Percentiles rank a stretch among this genome's conserved stretches.
phyloP scores from a whole-genome alignment of 2,329 filamentous ascomycete species.

The Amauroascus niger region DNA sequence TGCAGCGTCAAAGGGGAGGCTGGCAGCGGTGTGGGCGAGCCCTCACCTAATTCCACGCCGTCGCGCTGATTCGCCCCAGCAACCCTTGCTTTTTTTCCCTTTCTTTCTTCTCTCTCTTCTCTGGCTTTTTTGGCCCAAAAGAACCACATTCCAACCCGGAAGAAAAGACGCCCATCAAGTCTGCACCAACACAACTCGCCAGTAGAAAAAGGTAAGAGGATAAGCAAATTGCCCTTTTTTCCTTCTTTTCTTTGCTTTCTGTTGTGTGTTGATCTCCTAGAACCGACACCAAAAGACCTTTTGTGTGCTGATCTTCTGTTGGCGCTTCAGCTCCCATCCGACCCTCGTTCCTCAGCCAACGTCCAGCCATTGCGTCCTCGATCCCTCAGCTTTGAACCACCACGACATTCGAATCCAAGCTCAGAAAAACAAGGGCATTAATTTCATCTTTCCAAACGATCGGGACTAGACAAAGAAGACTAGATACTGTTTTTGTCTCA shows the following conservation, averaged over 20 bases:
- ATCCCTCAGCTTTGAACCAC: neutral
- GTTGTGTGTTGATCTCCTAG: too few species aligned
- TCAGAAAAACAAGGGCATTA: too few species aligned
- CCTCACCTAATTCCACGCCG: conserved; percentile 6
- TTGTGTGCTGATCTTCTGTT: neutral
- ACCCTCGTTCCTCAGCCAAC: neutral
- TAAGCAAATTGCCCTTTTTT: too few species aligned
- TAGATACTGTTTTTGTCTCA: conserved; percentile 19
- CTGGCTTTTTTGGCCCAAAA: too few species aligned
- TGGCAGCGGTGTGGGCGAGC: neutral
- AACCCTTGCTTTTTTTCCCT: conserved; percentile 8
- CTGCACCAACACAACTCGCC: neutral
- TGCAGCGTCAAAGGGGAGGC: too few species aligned
- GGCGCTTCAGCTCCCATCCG: neutral
- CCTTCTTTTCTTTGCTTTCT: neutral
- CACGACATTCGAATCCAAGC: conserved; percentile 1
- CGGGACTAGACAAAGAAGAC: neutral
- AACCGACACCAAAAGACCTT: neutral
- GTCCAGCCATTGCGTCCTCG: neutral
- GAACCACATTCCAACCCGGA: too few species aligned
- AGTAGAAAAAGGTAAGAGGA: neutral
- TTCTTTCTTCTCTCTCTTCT: too few species aligned
- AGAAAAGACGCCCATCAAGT: neutral
- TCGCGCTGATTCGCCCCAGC: conserved; percentile 5
- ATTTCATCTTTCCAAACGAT: neutral